Conservation (phyloP, 2,329 filamentous ascomycete genomes). For the Exophiala lecanii-corni region DNA sequence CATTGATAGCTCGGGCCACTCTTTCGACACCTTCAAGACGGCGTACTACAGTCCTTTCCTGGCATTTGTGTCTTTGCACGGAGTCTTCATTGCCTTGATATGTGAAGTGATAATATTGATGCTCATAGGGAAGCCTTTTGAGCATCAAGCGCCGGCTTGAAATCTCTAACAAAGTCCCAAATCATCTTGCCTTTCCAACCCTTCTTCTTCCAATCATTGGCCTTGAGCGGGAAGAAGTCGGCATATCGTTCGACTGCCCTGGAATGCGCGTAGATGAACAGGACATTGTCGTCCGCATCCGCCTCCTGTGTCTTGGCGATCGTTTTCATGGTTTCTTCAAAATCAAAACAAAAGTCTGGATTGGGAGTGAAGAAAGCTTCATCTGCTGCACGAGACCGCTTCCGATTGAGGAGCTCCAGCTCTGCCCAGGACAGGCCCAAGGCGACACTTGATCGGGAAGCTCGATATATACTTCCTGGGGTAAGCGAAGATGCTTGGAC, state of each 20-base stretch:
- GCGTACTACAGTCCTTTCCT: too few relatives aligned
- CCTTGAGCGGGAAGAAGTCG: conserved; percentile 25
- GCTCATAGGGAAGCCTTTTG: too few relatives aligned
- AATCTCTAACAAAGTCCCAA: conserved; percentile 13
- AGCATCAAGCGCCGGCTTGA: conserved; percentile 2
- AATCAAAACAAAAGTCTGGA: background rate
- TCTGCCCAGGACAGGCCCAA: background rate
- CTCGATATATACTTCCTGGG: background rate
- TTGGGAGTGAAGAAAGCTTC: conserved; percentile 3
- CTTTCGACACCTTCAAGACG: too few relatives aligned
- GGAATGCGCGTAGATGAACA: conserved; percentile 30
- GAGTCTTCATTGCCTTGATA: too few relatives aligned
- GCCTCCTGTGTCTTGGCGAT: conserved; percentile 7
- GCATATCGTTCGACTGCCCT: conserved; percentile 22
- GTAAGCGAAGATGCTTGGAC: background rate
- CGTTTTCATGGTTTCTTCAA: conserved; percentile 3
- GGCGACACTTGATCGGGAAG: background rate
- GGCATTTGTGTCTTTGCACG: too few relatives aligned
- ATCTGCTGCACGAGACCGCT: background rate
- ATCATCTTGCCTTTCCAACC: conserved; percentile 23
- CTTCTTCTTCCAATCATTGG: conserved; percentile 29
- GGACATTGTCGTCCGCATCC: conserved; percentile 27
- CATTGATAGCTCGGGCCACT: too few relatives aligned
- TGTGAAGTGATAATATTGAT: too few relatives aligned
- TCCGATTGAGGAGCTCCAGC: conserved; percentile 28